Percentiles rank a stretch among this genome's conserved stretches.
Evolutionary conservation across 2,329 filamentous ascomycete genomes (phyloP).

Genomic region (Stachybotrys echinatus): DNA sequence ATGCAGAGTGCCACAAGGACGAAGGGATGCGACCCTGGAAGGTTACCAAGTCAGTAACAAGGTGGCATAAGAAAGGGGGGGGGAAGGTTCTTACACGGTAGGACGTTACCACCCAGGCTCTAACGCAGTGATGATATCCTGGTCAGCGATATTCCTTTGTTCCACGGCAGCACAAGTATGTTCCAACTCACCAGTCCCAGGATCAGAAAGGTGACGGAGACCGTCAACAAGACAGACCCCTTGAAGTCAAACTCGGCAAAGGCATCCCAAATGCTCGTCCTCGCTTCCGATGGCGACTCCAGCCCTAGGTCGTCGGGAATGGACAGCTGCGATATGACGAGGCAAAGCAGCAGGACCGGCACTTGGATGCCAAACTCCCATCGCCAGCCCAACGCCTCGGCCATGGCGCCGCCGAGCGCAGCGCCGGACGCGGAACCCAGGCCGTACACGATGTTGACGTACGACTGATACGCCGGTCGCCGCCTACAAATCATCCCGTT

Average conservation of each 20-base stretch:
- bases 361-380: conserved; percentile 66
- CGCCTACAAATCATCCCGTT: too few relatives aligned
- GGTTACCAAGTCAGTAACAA: background rate
- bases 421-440: conserved; percentile 56
- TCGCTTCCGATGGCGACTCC: conserved; percentile 28
- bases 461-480: conserved; percentile 60
- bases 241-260: conserved; percentile 51
- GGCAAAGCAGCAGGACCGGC: conserved; percentile 40
- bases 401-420: conserved; percentile 64
- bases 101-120: conserved; percentile 59
- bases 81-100: conserved; percentile 42
- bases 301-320: conserved; percentile 51
- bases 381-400: conserved; percentile 66
- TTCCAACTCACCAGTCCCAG: conserved; percentile 45
- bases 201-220: conserved; percentile 51
- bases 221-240: conserved; percentile 49
- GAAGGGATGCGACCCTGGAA: conserved; percentile 50
- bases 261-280: conserved; percentile 36
- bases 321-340: conserved; percentile 37
- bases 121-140: conserved; percentile 13
- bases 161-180: background rate
- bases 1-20: conserved; percentile 46
- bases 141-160: conserved; percentile 2
- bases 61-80: background rate
- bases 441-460: conserved; percentile 62